Evolutionary conservation across 2,329 filamentous ascomycete species (phyloP).

Genomic region (Penicillium sp.): DNA sequence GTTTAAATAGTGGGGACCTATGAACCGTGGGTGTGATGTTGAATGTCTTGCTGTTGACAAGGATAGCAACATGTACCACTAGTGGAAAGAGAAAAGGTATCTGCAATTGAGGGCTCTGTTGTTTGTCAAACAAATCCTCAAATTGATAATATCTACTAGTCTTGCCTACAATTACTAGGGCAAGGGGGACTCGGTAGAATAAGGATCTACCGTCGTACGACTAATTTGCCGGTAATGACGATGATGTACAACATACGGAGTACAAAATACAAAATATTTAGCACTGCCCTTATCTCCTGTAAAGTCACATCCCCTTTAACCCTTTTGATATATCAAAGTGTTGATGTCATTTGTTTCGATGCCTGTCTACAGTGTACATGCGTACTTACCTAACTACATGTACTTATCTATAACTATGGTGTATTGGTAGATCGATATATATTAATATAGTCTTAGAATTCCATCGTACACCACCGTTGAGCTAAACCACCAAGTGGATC

Average conservation of each 20-base stretch:
- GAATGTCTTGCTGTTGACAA: neutral
- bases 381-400: neutral
- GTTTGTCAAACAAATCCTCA: neutral
- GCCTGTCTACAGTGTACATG: neutral
- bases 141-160: neutral
- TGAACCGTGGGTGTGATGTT: slow-evolving; percentile 3
- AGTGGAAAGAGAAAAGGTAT: neutral
- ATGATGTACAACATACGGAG: neutral
- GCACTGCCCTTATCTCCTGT: neutral
- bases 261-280: neutral
- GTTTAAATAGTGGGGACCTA: slow-evolving; percentile 3
- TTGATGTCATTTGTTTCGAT: neutral
- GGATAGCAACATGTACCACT: neutral
- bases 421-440: neutral
- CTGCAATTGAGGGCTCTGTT: neutral
- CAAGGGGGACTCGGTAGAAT: slow-evolving; percentile 8
- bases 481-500: slow-evolving; percentile 9
- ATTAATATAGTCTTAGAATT: neutral
- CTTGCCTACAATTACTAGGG: neutral
- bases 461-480: slow-evolving; percentile 1
- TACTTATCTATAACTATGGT: too few relatives aligned
- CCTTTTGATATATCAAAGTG: neutral
- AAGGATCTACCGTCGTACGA: slow-evolving; percentile 11
- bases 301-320: neutral
- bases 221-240: slow-evolving; percentile 9